These are phyloP conservation scores for Xylaria sp. DNA, from an alignment of 2,329 filamentous ascomycete species.

Conservation along the genomic window DNA sequence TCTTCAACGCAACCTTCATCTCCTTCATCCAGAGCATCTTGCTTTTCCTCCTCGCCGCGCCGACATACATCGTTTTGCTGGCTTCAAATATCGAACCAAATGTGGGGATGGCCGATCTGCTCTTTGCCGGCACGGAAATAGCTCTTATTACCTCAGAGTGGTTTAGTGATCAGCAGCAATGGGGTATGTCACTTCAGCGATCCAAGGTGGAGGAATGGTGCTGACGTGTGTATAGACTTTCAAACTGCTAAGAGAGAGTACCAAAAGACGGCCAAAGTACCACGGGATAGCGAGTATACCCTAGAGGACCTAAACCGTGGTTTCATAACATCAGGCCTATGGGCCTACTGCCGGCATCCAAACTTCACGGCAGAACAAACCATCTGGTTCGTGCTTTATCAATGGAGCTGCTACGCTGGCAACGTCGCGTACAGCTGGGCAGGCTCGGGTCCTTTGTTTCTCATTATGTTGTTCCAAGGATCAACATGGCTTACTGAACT, in stretches of 20 bases:
- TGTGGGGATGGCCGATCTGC: slow-evolving; percentile 52
- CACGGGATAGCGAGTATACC: slow-evolving; percentile 64
- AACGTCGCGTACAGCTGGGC: slow-evolving; percentile 80
- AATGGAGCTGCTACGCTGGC: slow-evolving; percentile 82
- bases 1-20: slow-evolving; percentile 92
- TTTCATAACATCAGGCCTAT: slow-evolving; percentile 84
- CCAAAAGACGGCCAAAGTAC: slow-evolving; percentile 72
- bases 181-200: slow-evolving; percentile 60
- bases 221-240: slow-evolving; percentile 59
- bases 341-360: slow-evolving; percentile 87
- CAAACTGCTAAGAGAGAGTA: slow-evolving; percentile 83
- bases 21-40: slow-evolving; percentile 81
- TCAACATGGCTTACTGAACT: slow-evolving; percentile 88
- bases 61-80: slow-evolving; percentile 83
- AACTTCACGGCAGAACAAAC: slow-evolving; percentile 94
- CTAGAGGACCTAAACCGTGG: slow-evolving; percentile 85
- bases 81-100: slow-evolving; percentile 65
- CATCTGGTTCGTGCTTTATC: slow-evolving; percentile 87
- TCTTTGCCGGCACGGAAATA: slow-evolving; percentile 54
- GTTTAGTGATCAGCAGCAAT: slow-evolving; percentile 91
- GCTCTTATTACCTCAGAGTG: slow-evolving; percentile 69
- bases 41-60: slow-evolving; percentile 74
- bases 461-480: slow-evolving; percentile 83
- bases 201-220: background rate
- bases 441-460: slow-evolving; percentile 68